Conservation (phyloP, 805 yeast species). For the Ogataea thermomethanolica region DNA sequence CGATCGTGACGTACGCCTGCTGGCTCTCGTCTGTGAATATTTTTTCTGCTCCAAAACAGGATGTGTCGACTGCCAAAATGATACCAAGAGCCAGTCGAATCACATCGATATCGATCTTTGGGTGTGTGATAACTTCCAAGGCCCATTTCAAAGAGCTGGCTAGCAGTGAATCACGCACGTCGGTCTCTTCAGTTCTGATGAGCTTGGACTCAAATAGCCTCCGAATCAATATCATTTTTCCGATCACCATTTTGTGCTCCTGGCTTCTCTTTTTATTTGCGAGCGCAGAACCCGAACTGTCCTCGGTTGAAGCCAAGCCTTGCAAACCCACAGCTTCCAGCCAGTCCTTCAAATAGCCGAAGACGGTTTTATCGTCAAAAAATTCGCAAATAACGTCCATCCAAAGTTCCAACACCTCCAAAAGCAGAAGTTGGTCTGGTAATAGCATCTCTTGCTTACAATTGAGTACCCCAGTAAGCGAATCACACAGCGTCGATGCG, state of each 20-base stretch:
- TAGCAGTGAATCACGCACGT: slow-evolving; percentile 39
- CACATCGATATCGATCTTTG: slow-evolving; percentile 51
- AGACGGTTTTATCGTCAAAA: slow-evolving; percentile 38
- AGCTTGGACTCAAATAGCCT: slow-evolving; percentile 45
- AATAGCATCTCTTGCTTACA: slow-evolving; percentile 45
- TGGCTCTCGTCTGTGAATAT: slow-evolving; percentile 30
- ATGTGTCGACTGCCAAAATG: slow-evolving; percentile 45
- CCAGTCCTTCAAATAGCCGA: slow-evolving; percentile 42
- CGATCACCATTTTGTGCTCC: slow-evolving; percentile 52
- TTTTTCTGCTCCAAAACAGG: slow-evolving; percentile 23
- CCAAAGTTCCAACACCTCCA: slow-evolving; percentile 59
- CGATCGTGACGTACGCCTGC: slow-evolving; percentile 41
- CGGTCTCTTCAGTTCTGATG: slow-evolving; percentile 22
- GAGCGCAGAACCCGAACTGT: slow-evolving; percentile 26
- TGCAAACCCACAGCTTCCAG: slow-evolving; percentile 54
- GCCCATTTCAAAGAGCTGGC: slow-evolving; percentile 51
- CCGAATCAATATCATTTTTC: slow-evolving; percentile 60
- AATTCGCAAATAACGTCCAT: slow-evolving; percentile 40
- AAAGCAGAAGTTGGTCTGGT: slow-evolving; percentile 59
- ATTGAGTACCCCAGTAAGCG: slow-evolving; percentile 42
- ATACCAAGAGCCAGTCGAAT: slow-evolving; percentile 62
- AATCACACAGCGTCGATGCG: slow-evolving; percentile 32
- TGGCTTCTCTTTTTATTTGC: slow-evolving; percentile 39
- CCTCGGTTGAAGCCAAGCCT: slow-evolving; percentile 46
- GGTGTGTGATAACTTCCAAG: slow-evolving; percentile 51